Evolutionary conservation across 2,329 filamentous ascomycete species (phyloP).

Genomic region (Phoma sp.): DNA sequence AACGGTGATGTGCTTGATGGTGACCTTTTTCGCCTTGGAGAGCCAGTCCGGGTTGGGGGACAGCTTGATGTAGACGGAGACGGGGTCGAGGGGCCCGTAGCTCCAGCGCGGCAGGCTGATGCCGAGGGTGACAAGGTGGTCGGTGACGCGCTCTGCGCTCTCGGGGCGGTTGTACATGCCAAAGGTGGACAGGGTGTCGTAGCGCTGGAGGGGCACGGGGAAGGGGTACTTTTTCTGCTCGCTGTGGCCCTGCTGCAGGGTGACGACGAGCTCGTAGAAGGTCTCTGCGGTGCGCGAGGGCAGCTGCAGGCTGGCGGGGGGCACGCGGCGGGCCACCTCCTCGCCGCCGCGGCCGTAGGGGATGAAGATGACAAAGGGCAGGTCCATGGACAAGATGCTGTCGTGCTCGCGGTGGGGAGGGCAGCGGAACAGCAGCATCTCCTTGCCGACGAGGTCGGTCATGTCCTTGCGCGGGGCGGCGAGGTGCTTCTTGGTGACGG

Average conservation of each 20-base stretch:
- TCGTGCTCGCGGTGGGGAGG: constrained; percentile 83
- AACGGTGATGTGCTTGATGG: constrained; percentile 92
- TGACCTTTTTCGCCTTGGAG: constrained; percentile 87
- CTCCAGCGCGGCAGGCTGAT: constrained; percentile 96
- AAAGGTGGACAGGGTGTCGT: constrained; percentile 97
- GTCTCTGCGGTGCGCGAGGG: constrained; percentile 95
- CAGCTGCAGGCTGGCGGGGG: constrained; percentile 88
- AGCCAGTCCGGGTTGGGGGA: constrained; percentile 92
- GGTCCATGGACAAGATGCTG: constrained; percentile 90
- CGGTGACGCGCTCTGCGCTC: constrained; percentile 80
- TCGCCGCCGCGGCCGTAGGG: constrained; percentile 91
- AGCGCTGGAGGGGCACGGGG: constrained; percentile 87
- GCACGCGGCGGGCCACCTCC: constrained; percentile 87
- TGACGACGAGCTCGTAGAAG: constrained; percentile 95
- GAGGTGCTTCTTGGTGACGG: constrained; percentile 88
- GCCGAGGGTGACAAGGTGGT: constrained; percentile 88
- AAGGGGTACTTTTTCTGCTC: constrained; percentile 91
- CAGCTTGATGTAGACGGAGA: constrained; percentile 94
- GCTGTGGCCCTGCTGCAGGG: constrained; percentile 86
- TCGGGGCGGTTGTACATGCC: constrained; percentile 99
- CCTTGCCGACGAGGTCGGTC: constrained; percentile 91
- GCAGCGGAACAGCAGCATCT: constrained; percentile 90
- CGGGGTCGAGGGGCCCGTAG: constrained; percentile 92
- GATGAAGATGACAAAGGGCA: constrained; percentile 97
- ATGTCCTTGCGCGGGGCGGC: constrained; percentile 90